Evolutionary conservation across 106 monocot genomes (phyloP).

Genomic region (Cymbidium sinense): DNA sequence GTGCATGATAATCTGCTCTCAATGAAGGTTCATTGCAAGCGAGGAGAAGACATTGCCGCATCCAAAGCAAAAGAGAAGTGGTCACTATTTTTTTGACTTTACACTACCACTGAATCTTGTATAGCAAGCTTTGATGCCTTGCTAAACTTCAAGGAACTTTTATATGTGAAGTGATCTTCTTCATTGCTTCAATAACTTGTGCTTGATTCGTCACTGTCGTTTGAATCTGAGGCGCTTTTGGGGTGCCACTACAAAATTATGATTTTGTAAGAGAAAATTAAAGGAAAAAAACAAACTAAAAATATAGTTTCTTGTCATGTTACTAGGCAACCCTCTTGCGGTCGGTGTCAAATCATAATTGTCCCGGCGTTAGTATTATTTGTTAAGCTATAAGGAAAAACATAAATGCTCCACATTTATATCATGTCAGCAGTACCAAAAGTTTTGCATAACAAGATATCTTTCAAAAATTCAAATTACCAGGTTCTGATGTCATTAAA

Average conservation of each 20-base stretch:
- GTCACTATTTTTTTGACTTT: conserved; percentile 59
- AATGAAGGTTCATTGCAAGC: conserved; percentile 52
- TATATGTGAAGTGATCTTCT: conserved; percentile 90
- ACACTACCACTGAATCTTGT: conserved; percentile 83
- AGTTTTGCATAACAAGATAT: too few species aligned
- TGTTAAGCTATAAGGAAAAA: too few species aligned
- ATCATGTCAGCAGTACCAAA: too few species aligned
- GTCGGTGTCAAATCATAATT: background rate
- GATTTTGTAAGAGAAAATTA: background rate
- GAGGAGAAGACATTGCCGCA: conserved; percentile 69
- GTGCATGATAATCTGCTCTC: conserved; percentile 66
- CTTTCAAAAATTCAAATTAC: too few species aligned
- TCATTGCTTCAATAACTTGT: conserved; percentile 87
- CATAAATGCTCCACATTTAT: too few species aligned
- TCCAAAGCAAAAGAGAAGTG: conserved; percentile 72
- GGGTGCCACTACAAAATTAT: conserved; percentile 5
- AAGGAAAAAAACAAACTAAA: background rate
- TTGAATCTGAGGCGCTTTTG: conserved; percentile 78
- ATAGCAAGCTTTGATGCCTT: conserved; percentile 95
- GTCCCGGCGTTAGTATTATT: background rate
- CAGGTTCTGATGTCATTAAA: too few species aligned
- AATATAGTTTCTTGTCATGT: background rate
- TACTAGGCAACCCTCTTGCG: background rate
- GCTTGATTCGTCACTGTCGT: conserved; percentile 66
- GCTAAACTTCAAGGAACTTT: conserved; percentile 79